Evolutionary conservation across 768 basidiomycete genomes (phyloP).

Genomic region (Gloeostereum incarnatum): DNA sequence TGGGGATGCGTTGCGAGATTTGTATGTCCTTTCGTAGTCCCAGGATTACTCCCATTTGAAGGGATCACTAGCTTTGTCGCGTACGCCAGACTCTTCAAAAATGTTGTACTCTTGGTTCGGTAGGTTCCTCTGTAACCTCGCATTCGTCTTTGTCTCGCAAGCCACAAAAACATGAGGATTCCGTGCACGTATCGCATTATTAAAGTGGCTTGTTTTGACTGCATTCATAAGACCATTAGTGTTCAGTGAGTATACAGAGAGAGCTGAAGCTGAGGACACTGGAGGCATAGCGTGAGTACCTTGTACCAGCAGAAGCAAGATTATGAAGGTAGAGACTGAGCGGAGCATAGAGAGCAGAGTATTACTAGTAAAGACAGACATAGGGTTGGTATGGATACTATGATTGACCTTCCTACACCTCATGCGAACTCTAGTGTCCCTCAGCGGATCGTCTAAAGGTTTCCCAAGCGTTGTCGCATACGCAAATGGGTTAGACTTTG

Average conservation of each 20-base stretch:
- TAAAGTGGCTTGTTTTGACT: not conserved
- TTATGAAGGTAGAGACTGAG: no score
- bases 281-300: no score
- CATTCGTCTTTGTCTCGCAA: constrained; percentile 1
- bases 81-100: not conserved
- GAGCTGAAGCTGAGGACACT: not conserved
- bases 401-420: no score
- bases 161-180: constrained; percentile 2
- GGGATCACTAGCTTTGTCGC: not conserved
- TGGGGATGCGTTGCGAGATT: constrained; percentile 1
- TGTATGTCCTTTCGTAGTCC: constrained; percentile 7
- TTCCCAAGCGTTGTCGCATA: no score
- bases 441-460: no score
- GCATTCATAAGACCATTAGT: constrained; percentile 1
- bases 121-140: not conserved
- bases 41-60: constrained; percentile 9
- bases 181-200: not conserved
- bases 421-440: no score
- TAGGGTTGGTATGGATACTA: no score
- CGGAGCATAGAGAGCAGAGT: no score
- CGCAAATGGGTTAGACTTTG: no score
- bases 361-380: no score
- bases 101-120: constrained; percentile 1
- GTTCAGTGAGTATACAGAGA: constrained; percentile 3
- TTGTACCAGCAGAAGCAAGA: no score